A percentile compares a stretch with the other conserved stretches of the same genome.
phyloP scores from a whole-genome alignment of 257 asterid species.

The Solanum etuberosum region DNA sequence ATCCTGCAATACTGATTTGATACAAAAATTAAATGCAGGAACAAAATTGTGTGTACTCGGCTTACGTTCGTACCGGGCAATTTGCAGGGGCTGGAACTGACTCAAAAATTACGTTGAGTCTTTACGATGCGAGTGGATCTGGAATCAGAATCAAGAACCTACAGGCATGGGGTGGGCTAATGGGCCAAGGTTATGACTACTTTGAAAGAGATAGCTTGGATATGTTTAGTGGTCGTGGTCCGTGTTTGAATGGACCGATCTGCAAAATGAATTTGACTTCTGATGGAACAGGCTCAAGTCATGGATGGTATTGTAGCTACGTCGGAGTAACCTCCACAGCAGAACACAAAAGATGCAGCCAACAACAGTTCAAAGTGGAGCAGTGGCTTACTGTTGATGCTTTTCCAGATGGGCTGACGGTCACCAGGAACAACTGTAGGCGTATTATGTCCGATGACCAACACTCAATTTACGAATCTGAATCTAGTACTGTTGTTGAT shows the following conservation, averaged over 20 bases:
- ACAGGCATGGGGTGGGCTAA: slow-evolving; percentile 63
- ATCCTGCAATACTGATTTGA: too few relatives aligned
- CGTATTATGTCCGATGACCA: not conserved
- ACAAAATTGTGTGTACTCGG: not conserved
- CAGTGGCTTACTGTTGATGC: not conserved
- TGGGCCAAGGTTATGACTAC: slow-evolving; percentile 48
- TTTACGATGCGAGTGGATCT: slow-evolving; percentile 29
- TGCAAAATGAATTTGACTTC: not conserved
- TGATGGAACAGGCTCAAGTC: not conserved
- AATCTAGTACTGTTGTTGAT: not conserved
- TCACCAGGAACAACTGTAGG: not conserved
- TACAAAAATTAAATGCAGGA: not conserved
- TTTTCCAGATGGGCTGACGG: not conserved
- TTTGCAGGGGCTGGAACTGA: slow-evolving; percentile 51
- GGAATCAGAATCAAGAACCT: slow-evolving; percentile 39
- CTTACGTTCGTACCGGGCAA: slow-evolving; percentile 28
- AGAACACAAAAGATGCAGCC: not conserved
- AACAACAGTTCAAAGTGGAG: not conserved
- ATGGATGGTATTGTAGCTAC: not conserved
- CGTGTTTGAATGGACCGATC: not conserved
- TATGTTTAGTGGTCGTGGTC: slow-evolving; percentile 45
- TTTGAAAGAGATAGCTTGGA: slow-evolving; percentile 62
- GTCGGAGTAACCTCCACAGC: slow-evolving; percentile 33
- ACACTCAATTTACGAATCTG: not conserved
- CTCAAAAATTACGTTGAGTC: slow-evolving; percentile 32